Conservation (phyloP, 2,329 filamentous ascomycete genomes). For the Lasiodiplodia theobromae region DNA sequence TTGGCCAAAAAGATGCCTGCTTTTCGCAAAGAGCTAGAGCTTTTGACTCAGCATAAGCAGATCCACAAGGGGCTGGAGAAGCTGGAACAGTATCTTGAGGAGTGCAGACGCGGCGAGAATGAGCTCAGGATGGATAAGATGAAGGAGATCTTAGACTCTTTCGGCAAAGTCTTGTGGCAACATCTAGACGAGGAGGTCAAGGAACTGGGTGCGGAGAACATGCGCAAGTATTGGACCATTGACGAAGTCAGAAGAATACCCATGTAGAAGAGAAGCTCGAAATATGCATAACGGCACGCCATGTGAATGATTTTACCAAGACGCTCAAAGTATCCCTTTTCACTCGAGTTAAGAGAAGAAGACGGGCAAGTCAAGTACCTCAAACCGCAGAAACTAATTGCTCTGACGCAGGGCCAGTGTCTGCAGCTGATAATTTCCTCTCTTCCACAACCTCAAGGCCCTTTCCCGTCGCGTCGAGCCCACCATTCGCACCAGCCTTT, state of each 20-base stretch:
- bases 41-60: constrained; percentile 76
- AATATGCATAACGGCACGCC: background rate
- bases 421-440: background rate
- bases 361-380: background rate
- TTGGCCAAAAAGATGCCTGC: constrained; percentile 81
- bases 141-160: constrained; percentile 76
- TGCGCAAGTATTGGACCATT: constrained; percentile 80
- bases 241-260: constrained; percentile 76
- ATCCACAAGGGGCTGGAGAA: constrained; percentile 80
- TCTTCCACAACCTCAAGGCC: background rate
- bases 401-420: background rate
- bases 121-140: constrained; percentile 65
- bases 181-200: constrained; percentile 87
- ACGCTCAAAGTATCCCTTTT: background rate
- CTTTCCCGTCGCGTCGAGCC: background rate
- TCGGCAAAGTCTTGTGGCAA: constrained; percentile 79
- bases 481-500: background rate
- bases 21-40: constrained; percentile 70
- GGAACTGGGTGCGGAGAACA: constrained; percentile 82
- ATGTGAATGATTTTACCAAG: background rate
- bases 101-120: constrained; percentile 68
- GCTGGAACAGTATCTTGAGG: constrained; percentile 70
- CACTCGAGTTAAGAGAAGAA: background rate
- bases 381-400: background rate
- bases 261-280: constrained; percentile 57